phyloP scores from a whole-genome alignment of 148 eudicot genomes.

The Vaccinium corymbosum region DNA sequence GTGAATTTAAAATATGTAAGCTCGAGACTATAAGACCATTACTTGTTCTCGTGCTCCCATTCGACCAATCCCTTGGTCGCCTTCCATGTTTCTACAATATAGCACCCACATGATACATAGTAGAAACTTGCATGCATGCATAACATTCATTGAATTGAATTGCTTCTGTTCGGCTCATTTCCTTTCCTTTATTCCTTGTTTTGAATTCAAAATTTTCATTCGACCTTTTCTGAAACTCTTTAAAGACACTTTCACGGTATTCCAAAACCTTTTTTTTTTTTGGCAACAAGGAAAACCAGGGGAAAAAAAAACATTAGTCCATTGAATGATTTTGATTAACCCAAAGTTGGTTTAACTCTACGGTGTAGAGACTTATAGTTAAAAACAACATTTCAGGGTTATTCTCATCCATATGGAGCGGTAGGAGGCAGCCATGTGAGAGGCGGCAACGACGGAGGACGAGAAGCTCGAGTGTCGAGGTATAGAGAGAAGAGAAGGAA shows the following conservation, averaged over 20 bases:
- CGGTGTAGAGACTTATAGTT: too few species aligned
- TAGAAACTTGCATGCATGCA: too few species aligned
- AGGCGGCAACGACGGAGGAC: slow-evolving; percentile 51
- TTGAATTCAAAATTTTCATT: neutral
- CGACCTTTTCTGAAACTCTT: too few species aligned
- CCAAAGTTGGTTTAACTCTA: neutral
- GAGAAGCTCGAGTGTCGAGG: slow-evolving; percentile 87
- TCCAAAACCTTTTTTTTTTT: too few species aligned
- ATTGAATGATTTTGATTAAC: neutral
- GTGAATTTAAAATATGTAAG: neutral
- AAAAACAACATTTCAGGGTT: slow-evolving; percentile 35
- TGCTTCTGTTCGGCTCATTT: neutral
- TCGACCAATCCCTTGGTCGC: neutral
- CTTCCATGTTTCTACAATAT: neutral
- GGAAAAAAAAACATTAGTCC: neutral
- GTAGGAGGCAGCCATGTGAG: slow-evolving; percentile 31
- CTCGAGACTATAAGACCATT: neutral
- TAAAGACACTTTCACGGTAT: too few species aligned
- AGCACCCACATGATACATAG: neutral
- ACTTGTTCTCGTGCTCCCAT: neutral
- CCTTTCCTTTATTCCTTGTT: neutral
- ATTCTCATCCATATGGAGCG: slow-evolving; percentile 28
- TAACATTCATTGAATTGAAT: neutral
- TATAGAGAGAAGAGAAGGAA: slow-evolving; percentile 85
- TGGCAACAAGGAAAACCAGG: too few species aligned